These are phyloP conservation scores for Hanseniaspora clermontiae DNA, from an alignment of 805 yeast genomes.

Conservation along the genomic window DNA sequence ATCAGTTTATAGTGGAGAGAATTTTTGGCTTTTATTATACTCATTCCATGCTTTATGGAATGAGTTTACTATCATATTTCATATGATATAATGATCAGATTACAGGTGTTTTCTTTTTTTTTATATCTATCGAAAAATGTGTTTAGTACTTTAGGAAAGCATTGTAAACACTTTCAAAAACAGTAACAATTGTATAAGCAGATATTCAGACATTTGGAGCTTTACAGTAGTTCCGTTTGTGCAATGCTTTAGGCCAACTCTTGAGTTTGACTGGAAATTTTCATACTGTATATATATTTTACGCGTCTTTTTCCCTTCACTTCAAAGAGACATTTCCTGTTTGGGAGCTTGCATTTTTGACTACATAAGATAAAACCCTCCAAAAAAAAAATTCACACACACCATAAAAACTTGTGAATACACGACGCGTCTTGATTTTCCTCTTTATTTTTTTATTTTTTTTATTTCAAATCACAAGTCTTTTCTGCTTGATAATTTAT, in stretches of 20 bases:
- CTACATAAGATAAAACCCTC: too few relatives aligned
- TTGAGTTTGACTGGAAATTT: too few relatives aligned
- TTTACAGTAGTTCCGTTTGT: too few relatives aligned
- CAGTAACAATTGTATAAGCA: too few relatives aligned
- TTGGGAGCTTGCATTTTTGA: background rate
- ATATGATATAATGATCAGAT: background rate
- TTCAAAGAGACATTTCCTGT: background rate
- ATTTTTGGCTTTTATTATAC: conserved; percentile 7
- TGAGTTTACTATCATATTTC: background rate
- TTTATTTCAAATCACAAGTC: background rate
- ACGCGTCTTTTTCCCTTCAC: background rate
- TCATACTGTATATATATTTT: background rate
- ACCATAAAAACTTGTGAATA: background rate
- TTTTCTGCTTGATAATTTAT: background rate
- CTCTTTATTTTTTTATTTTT: background rate
- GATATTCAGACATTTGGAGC: too few relatives aligned
- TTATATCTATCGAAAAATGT: background rate
- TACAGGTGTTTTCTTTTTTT: background rate
- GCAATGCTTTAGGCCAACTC: too few relatives aligned
- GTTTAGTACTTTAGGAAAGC: too few relatives aligned
- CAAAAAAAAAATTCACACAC: background rate
- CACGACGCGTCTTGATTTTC: background rate
- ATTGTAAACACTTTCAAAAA: too few relatives aligned
- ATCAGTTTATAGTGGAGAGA: conserved; percentile 8
- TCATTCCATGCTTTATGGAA: background rate